Evolutionary conservation across 345 rosid species (phyloP).

Genomic region (Citrus sp.): DNA sequence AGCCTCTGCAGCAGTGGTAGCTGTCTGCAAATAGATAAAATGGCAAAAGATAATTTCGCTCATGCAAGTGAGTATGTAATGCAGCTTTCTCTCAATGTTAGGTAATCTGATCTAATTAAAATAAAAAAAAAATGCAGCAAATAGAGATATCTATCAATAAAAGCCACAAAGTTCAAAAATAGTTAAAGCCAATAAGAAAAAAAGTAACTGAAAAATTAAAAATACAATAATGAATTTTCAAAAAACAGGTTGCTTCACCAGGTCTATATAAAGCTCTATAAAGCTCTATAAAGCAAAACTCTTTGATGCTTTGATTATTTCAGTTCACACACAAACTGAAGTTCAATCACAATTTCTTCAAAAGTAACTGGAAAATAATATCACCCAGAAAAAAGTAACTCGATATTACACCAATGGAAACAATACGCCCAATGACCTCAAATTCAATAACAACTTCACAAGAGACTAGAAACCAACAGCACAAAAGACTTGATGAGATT

Average conservation of each 20-base stretch:
- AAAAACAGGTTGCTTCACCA: neutral
- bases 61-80: neutral
- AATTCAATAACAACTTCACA: neutral
- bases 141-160: neutral
- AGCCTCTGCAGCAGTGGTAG: slow-evolving; percentile 38
- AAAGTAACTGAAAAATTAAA: neutral
- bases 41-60: neutral
- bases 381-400: neutral
- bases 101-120: neutral
- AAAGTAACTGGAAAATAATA: neutral
- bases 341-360: neutral
- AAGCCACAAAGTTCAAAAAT: neutral
- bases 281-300: neutral
- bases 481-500: neutral
- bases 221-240: neutral
- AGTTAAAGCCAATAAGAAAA: neutral
- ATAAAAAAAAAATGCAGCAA: neutral
- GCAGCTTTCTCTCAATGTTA: neutral
- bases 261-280: neutral
- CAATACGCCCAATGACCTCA: neutral
- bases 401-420: neutral
- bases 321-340: neutral
- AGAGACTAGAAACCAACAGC: neutral
- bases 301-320: neutral
- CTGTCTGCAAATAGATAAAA: slow-evolving; percentile 23